Percentiles rank a stretch among this genome's conserved stretches.
Evolutionary conservation across 208 protist genomes (phyloP).

Genomic region (Leishmania braziliensis): DNA sequence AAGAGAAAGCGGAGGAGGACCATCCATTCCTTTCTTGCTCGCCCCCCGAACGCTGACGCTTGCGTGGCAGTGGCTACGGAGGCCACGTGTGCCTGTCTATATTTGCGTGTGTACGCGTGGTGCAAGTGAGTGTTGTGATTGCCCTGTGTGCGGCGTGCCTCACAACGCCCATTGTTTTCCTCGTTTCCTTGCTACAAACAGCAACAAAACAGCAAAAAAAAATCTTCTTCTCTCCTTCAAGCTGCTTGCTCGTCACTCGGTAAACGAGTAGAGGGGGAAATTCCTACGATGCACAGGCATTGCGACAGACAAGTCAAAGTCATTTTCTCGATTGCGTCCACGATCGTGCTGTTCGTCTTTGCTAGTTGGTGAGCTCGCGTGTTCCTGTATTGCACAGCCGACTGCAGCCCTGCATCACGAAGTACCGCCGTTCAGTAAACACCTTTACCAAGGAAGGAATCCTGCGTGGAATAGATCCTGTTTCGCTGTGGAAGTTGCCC

Average conservation of each 20-base stretch:
- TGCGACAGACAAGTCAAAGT: not conserved
- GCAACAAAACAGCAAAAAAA: not conserved
- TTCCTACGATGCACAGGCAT: not conserved
- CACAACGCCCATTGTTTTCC: not conserved
- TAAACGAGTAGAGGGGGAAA: not conserved
- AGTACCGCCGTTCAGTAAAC: not conserved
- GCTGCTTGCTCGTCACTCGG: not conserved
- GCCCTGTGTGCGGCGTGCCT: not conserved
- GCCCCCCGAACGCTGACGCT: not conserved
- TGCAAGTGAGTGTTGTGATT: not conserved
- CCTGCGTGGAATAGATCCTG: not conserved
- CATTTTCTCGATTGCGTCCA: not conserved
- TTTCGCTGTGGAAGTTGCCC: not conserved
- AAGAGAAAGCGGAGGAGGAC: not conserved
- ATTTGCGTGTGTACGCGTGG: conserved; percentile 9
- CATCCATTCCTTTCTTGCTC: not conserved
- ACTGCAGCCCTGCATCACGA: not conserved
- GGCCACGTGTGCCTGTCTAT: not conserved
- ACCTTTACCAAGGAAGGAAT: not conserved
- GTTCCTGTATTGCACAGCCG: not conserved
- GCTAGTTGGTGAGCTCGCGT: not conserved
- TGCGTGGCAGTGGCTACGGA: not conserved
- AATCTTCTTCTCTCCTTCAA: not conserved
- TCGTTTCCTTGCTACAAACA: not conserved
- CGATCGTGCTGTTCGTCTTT: not conserved